phyloP scores from a whole-genome alignment of 2,329 filamentous ascomycete genomes.

The Cadophora sp. region DNA sequence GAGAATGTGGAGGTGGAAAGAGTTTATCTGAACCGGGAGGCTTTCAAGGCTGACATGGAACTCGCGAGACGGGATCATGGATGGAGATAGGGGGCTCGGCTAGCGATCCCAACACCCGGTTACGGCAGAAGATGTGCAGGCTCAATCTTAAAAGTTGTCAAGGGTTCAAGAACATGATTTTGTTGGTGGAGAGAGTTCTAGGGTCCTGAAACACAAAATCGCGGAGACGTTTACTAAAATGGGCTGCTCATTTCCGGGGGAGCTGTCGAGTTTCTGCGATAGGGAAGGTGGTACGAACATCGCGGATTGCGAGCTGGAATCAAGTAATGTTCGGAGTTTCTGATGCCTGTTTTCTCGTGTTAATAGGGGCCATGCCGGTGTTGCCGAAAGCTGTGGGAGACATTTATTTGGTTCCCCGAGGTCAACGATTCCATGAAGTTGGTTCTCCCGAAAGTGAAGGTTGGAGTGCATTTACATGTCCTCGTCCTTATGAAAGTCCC shows the following conservation, averaged over 20 bases:
- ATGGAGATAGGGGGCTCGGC: background rate
- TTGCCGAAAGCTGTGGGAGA: background rate
- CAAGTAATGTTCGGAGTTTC: constrained; percentile 17
- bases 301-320: constrained; percentile 6
- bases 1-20: background rate
- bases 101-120: background rate
- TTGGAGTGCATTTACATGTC: background rate
- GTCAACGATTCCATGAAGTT: background rate
- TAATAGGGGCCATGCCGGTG: background rate
- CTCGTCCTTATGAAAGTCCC: background rate
- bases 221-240: background rate
- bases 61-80: background rate
- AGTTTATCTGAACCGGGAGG: constrained; percentile 12
- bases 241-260: constrained; percentile 23
- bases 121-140: constrained; percentile 1
- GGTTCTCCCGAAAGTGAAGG: background rate
- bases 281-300: background rate
- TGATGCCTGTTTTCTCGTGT: constrained; percentile 2
- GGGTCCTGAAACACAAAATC: constrained; percentile 17
- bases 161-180: background rate
- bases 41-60: background rate
- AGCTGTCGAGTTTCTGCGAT: background rate
- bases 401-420: background rate
- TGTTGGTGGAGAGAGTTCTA: constrained; percentile 9
- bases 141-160: constrained; percentile 3